Conservation (phyloP, 2,329 filamentous ascomycete species). For the Ascochyta fabae region DNA sequence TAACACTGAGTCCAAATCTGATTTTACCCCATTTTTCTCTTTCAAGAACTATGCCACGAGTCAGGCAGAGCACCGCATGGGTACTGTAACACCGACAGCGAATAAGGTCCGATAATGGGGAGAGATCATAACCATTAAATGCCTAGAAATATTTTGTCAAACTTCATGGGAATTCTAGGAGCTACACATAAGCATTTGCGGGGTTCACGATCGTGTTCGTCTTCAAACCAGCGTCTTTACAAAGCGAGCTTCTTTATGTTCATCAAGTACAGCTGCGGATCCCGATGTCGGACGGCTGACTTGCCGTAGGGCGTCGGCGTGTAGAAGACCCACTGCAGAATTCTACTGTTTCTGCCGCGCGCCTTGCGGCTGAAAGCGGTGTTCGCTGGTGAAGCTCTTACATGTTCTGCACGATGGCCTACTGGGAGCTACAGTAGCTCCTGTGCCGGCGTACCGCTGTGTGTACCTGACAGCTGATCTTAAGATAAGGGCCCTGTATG, state of each 20-base stretch:
- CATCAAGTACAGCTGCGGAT: background rate
- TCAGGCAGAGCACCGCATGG: no score
- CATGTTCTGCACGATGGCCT: conserved; percentile 7
- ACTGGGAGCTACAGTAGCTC: conserved; percentile 6
- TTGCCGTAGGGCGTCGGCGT: conserved; percentile 10
- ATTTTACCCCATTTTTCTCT: no score
- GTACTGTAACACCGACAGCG: no score
- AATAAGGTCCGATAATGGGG: no score
- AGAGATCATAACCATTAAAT: no score
- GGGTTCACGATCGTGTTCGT: background rate
- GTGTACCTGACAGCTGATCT: conserved; percentile 8
- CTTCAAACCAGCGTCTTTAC: no score
- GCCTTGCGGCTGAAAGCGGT: conserved; percentile 11
- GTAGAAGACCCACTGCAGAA: conserved; percentile 14
- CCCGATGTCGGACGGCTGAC: conserved; percentile 10
- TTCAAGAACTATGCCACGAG: no score
- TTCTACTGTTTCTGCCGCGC: conserved; percentile 16
- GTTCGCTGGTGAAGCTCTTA: background rate
- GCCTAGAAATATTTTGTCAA: no score
- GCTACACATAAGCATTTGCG: no score
- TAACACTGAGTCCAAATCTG: no score
- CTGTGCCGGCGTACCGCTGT: background rate
- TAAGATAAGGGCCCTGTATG: conserved; percentile 13
- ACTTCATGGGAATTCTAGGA: no score
- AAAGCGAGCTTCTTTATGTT: background rate